Evolutionary conservation across 2,329 filamentous ascomycete species (phyloP), one percentile per base, ranked within the genome.

Genomic region (Colletotrichum eremochloae): DNA sequence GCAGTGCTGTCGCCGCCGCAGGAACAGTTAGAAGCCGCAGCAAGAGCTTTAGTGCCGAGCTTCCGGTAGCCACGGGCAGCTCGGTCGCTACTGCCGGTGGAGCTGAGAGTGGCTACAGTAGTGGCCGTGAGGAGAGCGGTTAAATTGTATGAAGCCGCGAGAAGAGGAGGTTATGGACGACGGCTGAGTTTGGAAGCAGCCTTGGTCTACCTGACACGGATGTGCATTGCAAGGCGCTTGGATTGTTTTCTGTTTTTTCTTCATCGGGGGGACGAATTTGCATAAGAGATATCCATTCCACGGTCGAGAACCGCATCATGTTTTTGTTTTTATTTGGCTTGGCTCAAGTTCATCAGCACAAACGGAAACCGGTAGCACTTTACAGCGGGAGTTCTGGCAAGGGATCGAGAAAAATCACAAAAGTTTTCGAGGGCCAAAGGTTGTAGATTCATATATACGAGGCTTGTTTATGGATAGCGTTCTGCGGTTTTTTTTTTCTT

Each of bases 51-150:
- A 80, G 76, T 52, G 74, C 73, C 8, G 79, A 82, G 9, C 70
- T 75, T 3, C 73, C 74, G 14, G 66, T 75, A 9, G 78, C 78
- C 0, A 76, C 78, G 0, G 79, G 78, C 7, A 84, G 82, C 42
- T 85, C 84, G 4, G 79, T 78, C 9, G 84, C 83, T 5, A 85
- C 84, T 2, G 82, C 80, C 20, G 83, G 82, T 5, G 83, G 57
- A 0, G 77, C 78, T 1, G 79, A 79, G 70, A 86, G 84, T 65
- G 80, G 80, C 0, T 82, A 82, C 74, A 81, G 75, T 67, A 84
- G 79, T 56, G 81, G 81, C 36, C 76, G 77, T 14, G 80, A 82
- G 66, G 80, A 81, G 46, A 78, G 74, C 31, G 56, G 61, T 1
- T 68, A 33, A 65, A 9, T n/a, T 40, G 29, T 24, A 3, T 57